phyloP scores from a whole-genome alignment of 2,329 filamentous ascomycete species.

The Monosporascus sp. region DNA sequence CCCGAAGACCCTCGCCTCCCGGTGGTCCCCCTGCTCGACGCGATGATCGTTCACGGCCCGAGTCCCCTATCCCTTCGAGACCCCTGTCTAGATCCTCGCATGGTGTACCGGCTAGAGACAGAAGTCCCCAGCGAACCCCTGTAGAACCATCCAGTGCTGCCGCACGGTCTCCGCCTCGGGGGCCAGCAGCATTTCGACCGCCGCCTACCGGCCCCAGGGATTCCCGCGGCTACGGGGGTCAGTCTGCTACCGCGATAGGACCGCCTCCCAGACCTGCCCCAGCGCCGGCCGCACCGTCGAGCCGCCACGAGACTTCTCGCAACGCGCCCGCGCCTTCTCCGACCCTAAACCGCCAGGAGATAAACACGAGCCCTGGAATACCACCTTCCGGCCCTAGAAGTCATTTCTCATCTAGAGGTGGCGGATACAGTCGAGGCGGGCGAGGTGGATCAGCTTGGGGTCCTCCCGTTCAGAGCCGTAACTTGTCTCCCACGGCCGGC shows the following conservation, averaged over 20 bases:
- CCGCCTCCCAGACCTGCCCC: conserved; percentile 27
- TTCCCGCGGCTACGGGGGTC: conserved; percentile 27
- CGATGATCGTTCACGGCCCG: conserved; percentile 42
- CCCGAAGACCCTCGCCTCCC: conserved; percentile 49
- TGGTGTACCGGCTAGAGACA: conserved; percentile 18
- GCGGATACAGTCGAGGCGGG: conserved; percentile 38
- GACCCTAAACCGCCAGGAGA: conserved; percentile 29
- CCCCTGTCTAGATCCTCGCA: conserved; percentile 26
- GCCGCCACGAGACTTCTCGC: conserved; percentile 20
- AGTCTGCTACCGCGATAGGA: conserved; percentile 20
- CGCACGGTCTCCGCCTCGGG: conserved; percentile 46
- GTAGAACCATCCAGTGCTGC: conserved; percentile 18
- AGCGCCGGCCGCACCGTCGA: conserved; percentile 11
- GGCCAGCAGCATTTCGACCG: conserved; percentile 47
- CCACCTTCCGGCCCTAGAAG: conserved; percentile 52
- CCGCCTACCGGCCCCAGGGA: conserved; percentile 45
- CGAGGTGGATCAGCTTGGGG: conserved; percentile 41
- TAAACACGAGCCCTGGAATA: conserved; percentile 38
- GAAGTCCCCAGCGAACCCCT: conserved; percentile 19
- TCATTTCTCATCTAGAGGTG: conserved; percentile 43
- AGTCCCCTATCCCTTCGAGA: conserved; percentile 31
- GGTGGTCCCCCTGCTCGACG: conserved; percentile 36
- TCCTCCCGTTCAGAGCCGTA: conserved; percentile 23
- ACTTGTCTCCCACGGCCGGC: conserved; percentile 19
- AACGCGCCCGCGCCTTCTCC: conserved; percentile 4